Percentiles rank a stretch among this genome's conserved stretches.
phyloP scores from a whole-genome alignment of 805 yeast species.

The Scheffersomyces stipitis region DNA sequence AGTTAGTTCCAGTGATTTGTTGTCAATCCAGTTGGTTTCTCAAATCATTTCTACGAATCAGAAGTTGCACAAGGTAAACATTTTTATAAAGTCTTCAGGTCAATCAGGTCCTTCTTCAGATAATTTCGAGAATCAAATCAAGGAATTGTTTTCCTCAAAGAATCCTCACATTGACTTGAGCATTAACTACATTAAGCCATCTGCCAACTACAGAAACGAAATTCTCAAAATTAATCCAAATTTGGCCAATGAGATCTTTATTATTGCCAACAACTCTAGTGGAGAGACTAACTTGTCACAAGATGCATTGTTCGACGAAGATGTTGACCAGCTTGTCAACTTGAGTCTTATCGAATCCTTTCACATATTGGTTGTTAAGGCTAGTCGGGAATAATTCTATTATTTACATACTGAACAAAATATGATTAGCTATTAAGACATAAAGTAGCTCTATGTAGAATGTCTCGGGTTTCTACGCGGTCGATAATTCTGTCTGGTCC shows the following conservation, averaged over 20 bases:
- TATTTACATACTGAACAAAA: too few species aligned
- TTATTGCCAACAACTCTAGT: conserved; percentile 21
- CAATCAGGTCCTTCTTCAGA: conserved; percentile 4
- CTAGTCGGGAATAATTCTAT: too few species aligned
- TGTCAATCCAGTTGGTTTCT: conserved; percentile 27
- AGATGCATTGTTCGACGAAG: conserved; percentile 14
- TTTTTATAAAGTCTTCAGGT: conserved; percentile 17
- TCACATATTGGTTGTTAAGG: conserved; percentile 21
- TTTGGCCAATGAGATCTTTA: conserved; percentile 20
- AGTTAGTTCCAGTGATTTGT: conserved; percentile 33
- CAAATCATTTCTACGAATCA: conserved; percentile 14
- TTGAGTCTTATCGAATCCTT: conserved; percentile 22
- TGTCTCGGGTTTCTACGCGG: too few species aligned
- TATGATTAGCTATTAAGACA: too few species aligned
- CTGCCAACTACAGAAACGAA: conserved; percentile 13
- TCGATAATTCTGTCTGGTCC: too few species aligned
- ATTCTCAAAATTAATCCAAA: conserved; percentile 13
- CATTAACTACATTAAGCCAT: conserved; percentile 15
- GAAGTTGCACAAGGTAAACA: conserved; percentile 13
- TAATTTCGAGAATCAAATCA: conserved; percentile 10
- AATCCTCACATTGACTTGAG: conserved; percentile 11
- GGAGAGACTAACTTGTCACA: conserved; percentile 6
- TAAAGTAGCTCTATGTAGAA: too few species aligned
- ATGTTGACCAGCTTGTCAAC: conserved; percentile 21
- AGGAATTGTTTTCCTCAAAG: conserved; percentile 4